Base-by-base conservation (phyloP, 768 basidiomycete species). In the Lactarius sp. region DNA sequence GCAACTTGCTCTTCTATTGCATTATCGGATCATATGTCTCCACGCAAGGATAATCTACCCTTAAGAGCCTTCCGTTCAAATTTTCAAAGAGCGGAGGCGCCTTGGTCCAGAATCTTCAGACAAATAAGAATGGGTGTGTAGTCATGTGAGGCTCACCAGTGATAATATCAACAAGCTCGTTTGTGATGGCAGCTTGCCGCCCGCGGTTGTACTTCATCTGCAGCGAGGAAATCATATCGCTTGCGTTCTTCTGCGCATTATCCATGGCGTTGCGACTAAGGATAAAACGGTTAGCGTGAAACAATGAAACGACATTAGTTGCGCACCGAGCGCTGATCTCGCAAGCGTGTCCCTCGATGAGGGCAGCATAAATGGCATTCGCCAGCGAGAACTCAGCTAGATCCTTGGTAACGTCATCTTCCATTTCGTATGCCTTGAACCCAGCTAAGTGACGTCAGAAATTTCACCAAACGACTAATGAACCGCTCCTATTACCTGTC, bases 151-250 rank as follows among this genome's bases (percentile, higher is more conserved):
- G 76, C 83, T 69, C 63, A 92, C 92, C 92, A 69, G 92, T 94
- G 70, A 92, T 93, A 69, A 93, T 92, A 75, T 93, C 92, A 67
- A 93, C 90, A 72, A 93, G 79, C 78, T 96, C 93, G 79, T 94
- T 96, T 66, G 94, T 98, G 73, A 98, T 98, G 69, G 94, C 88
- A 68, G 94, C 94, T 80, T 98, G 94, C 73, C 94, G 92, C 81
- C 95, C 94, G 84, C 94, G 91, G 75, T 98, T 98, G 84, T 95
- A 98, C 76, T 96, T 83, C 88, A 97, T 89, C 75, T 90, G 89
- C 55, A 98, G 81, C 51, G 80, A 75, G 65, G 76, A 76, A 72
- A 98, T 96, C 94, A 98, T 97, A 77, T 95, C 94, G 39, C 78
- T 79, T 62, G 97, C 97, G 76, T 99, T 98, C 86, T 99, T 99